Conservation (phyloP, 23 red algal species). For the Agarophyton chilense region DNA sequence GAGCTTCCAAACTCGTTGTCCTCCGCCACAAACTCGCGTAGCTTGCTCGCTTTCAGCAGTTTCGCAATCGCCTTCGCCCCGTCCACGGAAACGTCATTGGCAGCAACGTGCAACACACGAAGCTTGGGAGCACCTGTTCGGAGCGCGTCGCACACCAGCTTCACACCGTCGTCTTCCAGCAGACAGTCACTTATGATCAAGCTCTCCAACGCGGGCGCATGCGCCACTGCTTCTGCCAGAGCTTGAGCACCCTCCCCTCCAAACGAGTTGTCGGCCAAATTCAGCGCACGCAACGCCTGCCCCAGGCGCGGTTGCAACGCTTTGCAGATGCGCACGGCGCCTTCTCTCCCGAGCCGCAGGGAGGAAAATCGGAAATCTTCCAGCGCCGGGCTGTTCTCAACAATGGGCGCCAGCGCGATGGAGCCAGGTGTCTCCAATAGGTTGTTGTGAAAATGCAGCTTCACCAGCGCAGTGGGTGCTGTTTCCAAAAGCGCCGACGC, state of each 20-base stretch:
- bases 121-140: slow-evolving; percentile 47
- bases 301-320: slow-evolving; percentile 54
- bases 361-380: slow-evolving; percentile 84
- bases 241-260: slow-evolving; percentile 69
- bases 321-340: slow-evolving; percentile 53
- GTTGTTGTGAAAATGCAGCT: slow-evolving; percentile 94
- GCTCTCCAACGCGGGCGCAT: slow-evolving; percentile 56
- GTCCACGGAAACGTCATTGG: slow-evolving; percentile 75
- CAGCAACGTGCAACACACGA: slow-evolving; percentile 73
- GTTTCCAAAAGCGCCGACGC: slow-evolving; percentile 42
- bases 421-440: slow-evolving; percentile 82
- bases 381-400: slow-evolving; percentile 70
- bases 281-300: slow-evolving; percentile 46
- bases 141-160: slow-evolving; percentile 50
- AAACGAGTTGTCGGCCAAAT: slow-evolving; percentile 90
- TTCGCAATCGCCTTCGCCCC: slow-evolving; percentile 51
- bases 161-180: slow-evolving; percentile 74
- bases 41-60: slow-evolving; percentile 20
- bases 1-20: slow-evolving; percentile 87
- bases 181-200: slow-evolving; percentile 72
- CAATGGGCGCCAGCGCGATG: slow-evolving; percentile 75
- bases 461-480: slow-evolving; percentile 15
- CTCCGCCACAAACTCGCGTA: slow-evolving; percentile 61
- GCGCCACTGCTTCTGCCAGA: slow-evolving; percentile 57
- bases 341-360: slow-evolving; percentile 59